Percentiles rank a stretch among this genome's conserved stretches.
These are phyloP conservation scores for Fusarium pilosicola DNA, from an alignment of 2,329 filamentous ascomycete genomes.

Conservation along the genomic window DNA sequence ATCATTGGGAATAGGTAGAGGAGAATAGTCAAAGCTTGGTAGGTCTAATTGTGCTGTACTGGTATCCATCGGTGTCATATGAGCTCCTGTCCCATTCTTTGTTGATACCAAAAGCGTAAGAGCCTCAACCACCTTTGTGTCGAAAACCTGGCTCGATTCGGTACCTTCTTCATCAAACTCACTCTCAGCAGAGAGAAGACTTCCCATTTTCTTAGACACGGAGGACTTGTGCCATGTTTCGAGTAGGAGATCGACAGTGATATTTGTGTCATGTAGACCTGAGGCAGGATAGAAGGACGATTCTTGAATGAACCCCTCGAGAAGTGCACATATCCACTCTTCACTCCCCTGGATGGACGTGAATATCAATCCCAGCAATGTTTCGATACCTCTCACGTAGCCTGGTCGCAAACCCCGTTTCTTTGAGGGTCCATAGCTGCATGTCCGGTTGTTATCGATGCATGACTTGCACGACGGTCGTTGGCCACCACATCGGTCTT, in stretches of 20 bases:
- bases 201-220: background rate
- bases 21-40: background rate
- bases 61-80: background rate
- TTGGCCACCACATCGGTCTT: slow-evolving; percentile 5
- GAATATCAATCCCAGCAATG: background rate
- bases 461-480: background rate
- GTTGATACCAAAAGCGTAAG: background rate
- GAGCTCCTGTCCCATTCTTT: background rate
- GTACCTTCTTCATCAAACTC: background rate
- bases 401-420: background rate
- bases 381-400: slow-evolving; percentile 12
- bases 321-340: background rate
- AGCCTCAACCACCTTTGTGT: background rate
- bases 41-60: background rate
- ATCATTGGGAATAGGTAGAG: background rate
- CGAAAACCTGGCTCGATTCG: background rate
- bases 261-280: rapidly evolving
- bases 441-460: background rate
- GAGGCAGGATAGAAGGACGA: rapidly evolving
- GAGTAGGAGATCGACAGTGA: background rate
- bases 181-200: background rate
- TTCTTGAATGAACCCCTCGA: background rate
- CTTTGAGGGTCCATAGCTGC: slow-evolving; percentile 14
- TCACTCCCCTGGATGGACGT: background rate
- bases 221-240: slow-evolving; percentile 10